Base-by-base conservation (phyloP, 495 filamentous ascomycete genomes). In the Daldinia grandis region DNA sequence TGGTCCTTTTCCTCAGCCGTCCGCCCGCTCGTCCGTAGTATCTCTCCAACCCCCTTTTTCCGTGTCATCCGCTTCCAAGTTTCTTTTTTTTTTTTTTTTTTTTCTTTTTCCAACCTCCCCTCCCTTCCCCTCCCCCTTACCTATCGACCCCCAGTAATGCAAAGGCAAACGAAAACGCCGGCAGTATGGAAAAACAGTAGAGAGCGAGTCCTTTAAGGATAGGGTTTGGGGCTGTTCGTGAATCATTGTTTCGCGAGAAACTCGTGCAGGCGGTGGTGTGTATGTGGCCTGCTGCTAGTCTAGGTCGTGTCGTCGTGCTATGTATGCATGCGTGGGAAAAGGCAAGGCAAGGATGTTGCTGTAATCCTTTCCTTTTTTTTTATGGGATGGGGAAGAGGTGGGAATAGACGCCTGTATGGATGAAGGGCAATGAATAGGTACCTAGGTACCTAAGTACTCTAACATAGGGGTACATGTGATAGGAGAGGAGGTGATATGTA, bases 241-340 rank as follows among this genome's bases (percentile, higher is more conserved):
- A 47, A 47, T 47, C 42, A 47, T 47, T 47, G 42, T 47, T 47
- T 47, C 42, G 42, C 19, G 42, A 24, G 42, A 47, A 47, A 47
- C 42, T 47, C 17, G 42, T 24, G 42, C 8, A 21, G 19, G 42
- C 42, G 42, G 19, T n/a, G n/a, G n/a, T n/a, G n/a, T n/a, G n/a
- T n/a, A n/a, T 47, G 42, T 8, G 4, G 42, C 42, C 19, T 21
- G 42, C 10, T 9, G 42, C 12, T 12, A 19, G 42, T 47, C 42
- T 47, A 47, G 19, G 42, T 47, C 42, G 17, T 47, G n/a, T 47
- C 42, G 42, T 47, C 42, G 15, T 47, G 42, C 17, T 24, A 12
- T 21, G 17, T 21, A 21, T 21, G 15, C 9, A 4, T 47, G 17
- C 19, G 42, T 47, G 38, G 19, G 6, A 42, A n/a, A 42, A n/a